Evolutionary conservation across 1,284 basidiomycete genomes (phyloP).

Genomic region (Malassezia obtusa): DNA sequence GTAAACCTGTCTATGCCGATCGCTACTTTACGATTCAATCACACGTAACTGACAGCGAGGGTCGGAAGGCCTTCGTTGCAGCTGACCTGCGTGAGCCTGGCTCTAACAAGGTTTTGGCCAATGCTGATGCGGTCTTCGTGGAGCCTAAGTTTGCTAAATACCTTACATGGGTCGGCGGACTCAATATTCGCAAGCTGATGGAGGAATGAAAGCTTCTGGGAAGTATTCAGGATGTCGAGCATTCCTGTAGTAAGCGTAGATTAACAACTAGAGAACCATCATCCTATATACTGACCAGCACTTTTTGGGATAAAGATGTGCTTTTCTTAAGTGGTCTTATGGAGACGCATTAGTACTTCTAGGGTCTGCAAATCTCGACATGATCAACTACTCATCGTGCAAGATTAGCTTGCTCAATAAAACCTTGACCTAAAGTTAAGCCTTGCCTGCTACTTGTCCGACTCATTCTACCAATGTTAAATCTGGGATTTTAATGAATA

Average conservation of each 20-base stretch:
- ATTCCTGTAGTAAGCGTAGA: not conserved
- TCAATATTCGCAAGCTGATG: conserved; percentile 6
- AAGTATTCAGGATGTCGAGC: conserved; percentile 24
- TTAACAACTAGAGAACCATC: too few species aligned
- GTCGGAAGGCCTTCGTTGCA: conserved; percentile 65
- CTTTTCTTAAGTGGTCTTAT: too few species aligned
- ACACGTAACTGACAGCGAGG: conserved; percentile 58
- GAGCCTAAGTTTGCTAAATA: conserved; percentile 70
- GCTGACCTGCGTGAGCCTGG: conserved; percentile 66
- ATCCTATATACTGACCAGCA: too few species aligned
- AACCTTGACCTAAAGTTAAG: too few species aligned
- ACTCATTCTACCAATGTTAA: too few species aligned
- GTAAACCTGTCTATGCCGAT: conserved; percentile 46
- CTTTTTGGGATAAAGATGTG: too few species aligned
- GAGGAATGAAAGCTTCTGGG: conserved; percentile 7
- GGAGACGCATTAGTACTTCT: too few species aligned
- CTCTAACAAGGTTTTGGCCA: conserved; percentile 64
- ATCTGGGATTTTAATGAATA: too few species aligned
- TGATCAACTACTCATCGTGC: too few species aligned
- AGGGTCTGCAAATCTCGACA: too few species aligned
- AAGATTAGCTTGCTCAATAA: too few species aligned
- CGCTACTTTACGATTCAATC: conserved; percentile 59
- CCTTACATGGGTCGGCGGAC: conserved; percentile 40
- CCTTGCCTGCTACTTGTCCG: too few species aligned
- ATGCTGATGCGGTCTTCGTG: conserved; percentile 68